phyloP scores from a whole-genome alignment of 1,139 yeast species.

The Scheffersomyces illinoinensis region DNA sequence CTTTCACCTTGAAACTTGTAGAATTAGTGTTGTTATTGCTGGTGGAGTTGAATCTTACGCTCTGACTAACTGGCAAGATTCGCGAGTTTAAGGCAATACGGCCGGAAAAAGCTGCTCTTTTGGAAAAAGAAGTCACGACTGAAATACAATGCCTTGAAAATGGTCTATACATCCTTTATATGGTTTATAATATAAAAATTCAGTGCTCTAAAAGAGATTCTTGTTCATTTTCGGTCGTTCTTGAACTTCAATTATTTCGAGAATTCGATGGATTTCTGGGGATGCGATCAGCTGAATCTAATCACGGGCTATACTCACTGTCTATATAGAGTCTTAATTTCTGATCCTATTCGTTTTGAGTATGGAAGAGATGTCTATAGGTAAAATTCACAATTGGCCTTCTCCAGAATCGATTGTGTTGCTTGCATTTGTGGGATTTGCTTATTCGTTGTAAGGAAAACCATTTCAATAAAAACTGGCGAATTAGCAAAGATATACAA shows the following conservation, averaged over 20 bases:
- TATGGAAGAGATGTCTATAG: too few species aligned
- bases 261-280: not conserved
- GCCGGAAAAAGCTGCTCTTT: not conserved
- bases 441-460: not conserved
- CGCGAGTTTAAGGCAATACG: not conserved
- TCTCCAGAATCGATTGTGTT: too few species aligned
- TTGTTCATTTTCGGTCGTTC: not conserved
- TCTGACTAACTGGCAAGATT: not conserved
- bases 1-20: conserved; percentile 45
- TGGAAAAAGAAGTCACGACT: not conserved
- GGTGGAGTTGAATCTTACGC: not conserved
- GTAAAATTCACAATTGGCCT: too few species aligned
- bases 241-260: not conserved
- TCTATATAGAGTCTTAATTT: too few species aligned
- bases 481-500: not conserved
- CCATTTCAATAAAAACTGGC: not conserved
- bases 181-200: too few species aligned
- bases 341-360: too few species aligned
- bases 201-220: not conserved
- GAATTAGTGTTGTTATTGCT: conserved; percentile 1
- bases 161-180: not conserved
- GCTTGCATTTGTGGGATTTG: too few species aligned
- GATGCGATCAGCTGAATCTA: not conserved
- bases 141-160: not conserved
- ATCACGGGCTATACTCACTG: not conserved